Evolutionary conservation across 1,139 yeast species (phyloP).

Genomic region (Kazachstania sp.): DNA sequence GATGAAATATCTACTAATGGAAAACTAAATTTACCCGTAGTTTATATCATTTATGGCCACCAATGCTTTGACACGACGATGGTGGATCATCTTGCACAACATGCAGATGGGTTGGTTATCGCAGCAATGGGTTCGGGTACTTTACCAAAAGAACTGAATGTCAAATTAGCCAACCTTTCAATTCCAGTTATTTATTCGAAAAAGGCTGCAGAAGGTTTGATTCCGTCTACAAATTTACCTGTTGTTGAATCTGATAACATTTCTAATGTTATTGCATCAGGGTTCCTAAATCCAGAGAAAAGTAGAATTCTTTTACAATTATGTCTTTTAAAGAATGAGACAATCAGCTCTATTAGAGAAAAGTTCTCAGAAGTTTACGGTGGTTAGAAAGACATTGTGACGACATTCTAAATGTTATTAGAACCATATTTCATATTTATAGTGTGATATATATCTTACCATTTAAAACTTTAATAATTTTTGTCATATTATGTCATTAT

Average conservation of each 20-base stretch:
- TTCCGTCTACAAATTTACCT: slow-evolving; percentile 43
- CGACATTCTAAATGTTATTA: no score
- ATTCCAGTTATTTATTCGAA: no score
- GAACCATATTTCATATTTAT: no score
- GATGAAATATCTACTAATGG: slow-evolving; percentile 15
- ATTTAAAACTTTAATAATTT: no score
- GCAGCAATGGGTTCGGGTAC: slow-evolving; percentile 73
- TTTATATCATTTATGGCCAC: slow-evolving; percentile 48
- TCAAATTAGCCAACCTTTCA: slow-evolving; percentile 27
- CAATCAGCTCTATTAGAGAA: slow-evolving; percentile 35
- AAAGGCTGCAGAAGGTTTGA: slow-evolving; percentile 57
- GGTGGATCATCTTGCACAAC: slow-evolving; percentile 37
- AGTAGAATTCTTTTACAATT: slow-evolving; percentile 52
- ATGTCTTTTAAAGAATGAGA: slow-evolving; percentile 41
- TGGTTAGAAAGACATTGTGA: no score
- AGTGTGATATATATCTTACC: no score
- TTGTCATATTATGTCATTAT: no score
- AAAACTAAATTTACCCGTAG: slow-evolving; percentile 31
- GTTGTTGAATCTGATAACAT: slow-evolving; percentile 17
- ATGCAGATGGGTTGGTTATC: slow-evolving; percentile 47
- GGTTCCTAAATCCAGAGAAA: slow-evolving; percentile 61
- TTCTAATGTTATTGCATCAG: slow-evolving; percentile 44
- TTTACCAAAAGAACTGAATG: slow-evolving; percentile 44
- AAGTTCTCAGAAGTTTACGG: slow-evolving; percentile 44
- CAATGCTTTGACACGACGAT: slow-evolving; percentile 48